A percentile compares a stretch with the other conserved stretches of the same genome.
Evolutionary conservation across 805 yeast genomes (phyloP).

Genomic region (Candida germanica): DNA sequence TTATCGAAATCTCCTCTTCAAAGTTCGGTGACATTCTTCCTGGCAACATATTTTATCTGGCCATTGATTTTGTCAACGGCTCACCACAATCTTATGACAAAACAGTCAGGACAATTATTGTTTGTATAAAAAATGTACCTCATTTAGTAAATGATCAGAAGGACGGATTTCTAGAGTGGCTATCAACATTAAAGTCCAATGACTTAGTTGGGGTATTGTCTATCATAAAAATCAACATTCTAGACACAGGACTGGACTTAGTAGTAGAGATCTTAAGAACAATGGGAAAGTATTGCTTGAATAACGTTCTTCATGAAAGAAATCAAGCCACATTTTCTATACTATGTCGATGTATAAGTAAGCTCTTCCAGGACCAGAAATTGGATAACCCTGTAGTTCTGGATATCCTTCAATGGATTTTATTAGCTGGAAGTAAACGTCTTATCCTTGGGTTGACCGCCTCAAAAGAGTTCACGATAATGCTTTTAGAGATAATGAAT

Average conservation of each 20-base stretch:
- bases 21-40: too few species aligned
- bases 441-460: conserved; percentile 7
- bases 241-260: too few species aligned
- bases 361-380: background rate
- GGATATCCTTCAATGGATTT: conserved; percentile 12
- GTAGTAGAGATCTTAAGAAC: too few species aligned
- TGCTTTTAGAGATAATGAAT: conserved; percentile 5
- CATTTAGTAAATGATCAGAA: background rate
- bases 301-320: conserved; percentile 11
- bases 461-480: conserved; percentile 2
- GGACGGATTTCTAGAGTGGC: background rate
- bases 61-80: too few species aligned
- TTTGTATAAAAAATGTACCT: background rate
- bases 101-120: conserved; percentile 1
- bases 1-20: too few species aligned
- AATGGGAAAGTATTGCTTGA: conserved; percentile 7
- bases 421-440: conserved; percentile 6
- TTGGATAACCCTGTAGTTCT: background rate
- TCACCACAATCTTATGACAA: too few species aligned
- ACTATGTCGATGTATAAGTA: conserved; percentile 4
- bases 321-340: conserved; percentile 7
- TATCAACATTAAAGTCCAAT: background rate
- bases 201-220: background rate
- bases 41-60: too few species aligned
- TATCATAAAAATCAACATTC: too few species aligned